These are phyloP conservation scores for Bruguiera sexangula DNA, from an alignment of 345 rosid genomes.

Conservation along the genomic window DNA sequence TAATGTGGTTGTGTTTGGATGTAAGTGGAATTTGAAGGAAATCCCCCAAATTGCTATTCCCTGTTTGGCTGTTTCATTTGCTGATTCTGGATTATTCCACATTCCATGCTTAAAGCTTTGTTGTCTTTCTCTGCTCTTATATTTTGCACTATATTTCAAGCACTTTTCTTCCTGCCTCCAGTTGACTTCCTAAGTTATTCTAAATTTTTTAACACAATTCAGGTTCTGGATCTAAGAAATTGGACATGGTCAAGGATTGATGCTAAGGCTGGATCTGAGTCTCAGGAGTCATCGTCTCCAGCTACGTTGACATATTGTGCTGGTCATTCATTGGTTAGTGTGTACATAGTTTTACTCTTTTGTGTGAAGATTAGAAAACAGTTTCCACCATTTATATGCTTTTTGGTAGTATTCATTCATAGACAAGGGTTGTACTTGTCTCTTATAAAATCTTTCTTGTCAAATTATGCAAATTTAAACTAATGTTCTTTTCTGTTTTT, in stretches of 20 bases:
- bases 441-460: slow-evolving; percentile 18
- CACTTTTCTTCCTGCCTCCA: not conserved
- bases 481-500: slow-evolving; percentile 19
- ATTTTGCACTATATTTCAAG: not conserved
- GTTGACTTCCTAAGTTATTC: slow-evolving; percentile 7
- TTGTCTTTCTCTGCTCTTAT: not conserved
- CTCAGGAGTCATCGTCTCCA: slow-evolving; percentile 49
- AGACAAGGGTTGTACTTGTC: slow-evolving; percentile 9
- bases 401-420: slow-evolving; percentile 21
- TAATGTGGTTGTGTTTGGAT: slow-evolving; percentile 1
- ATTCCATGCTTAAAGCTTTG: not conserved
- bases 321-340: slow-evolving; percentile 95
- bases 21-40: not conserved
- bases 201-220: slow-evolving; percentile 33
- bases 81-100: not conserved
- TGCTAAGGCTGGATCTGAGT: slow-evolving; percentile 53
- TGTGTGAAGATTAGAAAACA: slow-evolving; percentile 16
- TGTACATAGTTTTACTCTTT: slow-evolving; percentile 10
- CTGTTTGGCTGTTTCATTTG: not conserved
- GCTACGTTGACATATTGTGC: slow-evolving; percentile 69
- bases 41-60: not conserved
- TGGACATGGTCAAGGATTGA: slow-evolving; percentile 96
- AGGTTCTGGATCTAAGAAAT: slow-evolving; percentile 92
- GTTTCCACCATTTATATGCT: slow-evolving; percentile 19
- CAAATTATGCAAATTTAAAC: slow-evolving; percentile 8